Conservation (phyloP, 345 rosid species). For the Pugionium cornutum region DNA sequence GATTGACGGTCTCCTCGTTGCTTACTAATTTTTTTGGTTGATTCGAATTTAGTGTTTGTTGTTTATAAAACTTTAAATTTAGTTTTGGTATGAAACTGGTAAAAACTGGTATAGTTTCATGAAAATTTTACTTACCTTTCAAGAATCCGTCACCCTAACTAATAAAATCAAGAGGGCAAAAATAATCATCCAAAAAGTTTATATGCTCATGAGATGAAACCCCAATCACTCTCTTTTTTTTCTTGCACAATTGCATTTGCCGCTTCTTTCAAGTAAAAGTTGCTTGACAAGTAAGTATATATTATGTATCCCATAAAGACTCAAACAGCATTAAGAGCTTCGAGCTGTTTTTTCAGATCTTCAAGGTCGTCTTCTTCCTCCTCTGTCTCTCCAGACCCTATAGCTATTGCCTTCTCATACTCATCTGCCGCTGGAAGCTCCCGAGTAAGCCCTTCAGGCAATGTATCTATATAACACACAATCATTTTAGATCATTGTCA, state of each 20-base stretch:
- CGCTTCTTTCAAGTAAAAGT: slow-evolving; percentile 15
- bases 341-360: slow-evolving; percentile 78
- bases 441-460: slow-evolving; percentile 82
- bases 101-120: too few species aligned
- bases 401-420: slow-evolving; percentile 44
- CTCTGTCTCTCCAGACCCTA: slow-evolving; percentile 49
- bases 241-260: slow-evolving; percentile 26
- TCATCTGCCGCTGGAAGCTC: slow-evolving; percentile 90
- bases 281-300: too few species aligned
- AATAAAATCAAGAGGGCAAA: too few species aligned
- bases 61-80: too few species aligned
- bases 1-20: too few species aligned
- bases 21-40: too few species aligned
- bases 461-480: slow-evolving; percentile 49
- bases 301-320: background rate
- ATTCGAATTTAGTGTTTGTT: too few species aligned
- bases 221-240: background rate
- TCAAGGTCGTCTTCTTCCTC: slow-evolving; percentile 54
- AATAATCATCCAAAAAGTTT: slow-evolving; percentile 8
- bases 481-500: background rate
- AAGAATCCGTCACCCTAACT: too few species aligned
- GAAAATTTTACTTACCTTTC: too few species aligned
- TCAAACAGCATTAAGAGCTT: slow-evolving; percentile 71
- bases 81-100: too few species aligned
- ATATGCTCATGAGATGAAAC: slow-evolving; percentile 20